These are phyloP conservation scores for Penicillium hordei DNA, from an alignment of 2,329 filamentous ascomycete species.

Conservation along the genomic window DNA sequence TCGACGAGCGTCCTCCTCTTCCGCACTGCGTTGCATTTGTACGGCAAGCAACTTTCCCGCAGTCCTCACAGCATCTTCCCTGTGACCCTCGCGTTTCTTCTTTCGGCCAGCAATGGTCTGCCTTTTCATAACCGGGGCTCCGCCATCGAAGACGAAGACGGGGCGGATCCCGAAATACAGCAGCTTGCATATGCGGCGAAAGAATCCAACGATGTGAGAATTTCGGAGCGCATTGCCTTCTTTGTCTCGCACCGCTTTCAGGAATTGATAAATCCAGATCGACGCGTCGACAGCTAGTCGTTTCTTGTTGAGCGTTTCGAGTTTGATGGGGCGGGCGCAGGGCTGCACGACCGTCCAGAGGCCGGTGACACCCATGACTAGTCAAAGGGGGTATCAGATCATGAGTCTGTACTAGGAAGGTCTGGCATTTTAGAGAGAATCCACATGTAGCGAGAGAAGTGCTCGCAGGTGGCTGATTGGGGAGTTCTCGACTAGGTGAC, in stretches of 20 bases:
- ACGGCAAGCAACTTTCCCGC: constrained; percentile 88
- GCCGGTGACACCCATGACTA: constrained; percentile 88
- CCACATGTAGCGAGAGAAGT: not conserved
- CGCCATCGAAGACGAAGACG: constrained; percentile 97
- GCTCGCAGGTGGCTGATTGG: not conserved
- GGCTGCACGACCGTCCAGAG: constrained; percentile 96
- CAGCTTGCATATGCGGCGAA: constrained; percentile 95
- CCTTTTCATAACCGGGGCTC: constrained; percentile 84
- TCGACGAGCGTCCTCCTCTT: constrained; percentile 71
- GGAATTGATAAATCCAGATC: constrained; percentile 99
- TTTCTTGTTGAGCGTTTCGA: constrained; percentile 94
- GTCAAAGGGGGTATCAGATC: constrained; percentile 4
- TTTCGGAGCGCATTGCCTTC: constrained; percentile 96
- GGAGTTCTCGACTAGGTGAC: not conserved
- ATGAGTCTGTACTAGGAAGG: not conserved
- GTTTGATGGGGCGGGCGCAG: constrained; percentile 90
- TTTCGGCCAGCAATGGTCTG: constrained; percentile 83
- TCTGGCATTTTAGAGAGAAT: not conserved
- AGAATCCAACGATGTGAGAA: constrained; percentile 95
- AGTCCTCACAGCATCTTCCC: constrained; percentile 89
- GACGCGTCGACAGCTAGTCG: constrained; percentile 95
- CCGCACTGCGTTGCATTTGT: constrained; percentile 87
- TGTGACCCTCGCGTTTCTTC: constrained; percentile 76
- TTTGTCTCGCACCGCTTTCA: constrained; percentile 97
- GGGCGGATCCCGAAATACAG: constrained; percentile 95